Base-by-base conservation (phyloP, 495 filamentous ascomycete genomes). In the Penicillium verhagenii region DNA sequence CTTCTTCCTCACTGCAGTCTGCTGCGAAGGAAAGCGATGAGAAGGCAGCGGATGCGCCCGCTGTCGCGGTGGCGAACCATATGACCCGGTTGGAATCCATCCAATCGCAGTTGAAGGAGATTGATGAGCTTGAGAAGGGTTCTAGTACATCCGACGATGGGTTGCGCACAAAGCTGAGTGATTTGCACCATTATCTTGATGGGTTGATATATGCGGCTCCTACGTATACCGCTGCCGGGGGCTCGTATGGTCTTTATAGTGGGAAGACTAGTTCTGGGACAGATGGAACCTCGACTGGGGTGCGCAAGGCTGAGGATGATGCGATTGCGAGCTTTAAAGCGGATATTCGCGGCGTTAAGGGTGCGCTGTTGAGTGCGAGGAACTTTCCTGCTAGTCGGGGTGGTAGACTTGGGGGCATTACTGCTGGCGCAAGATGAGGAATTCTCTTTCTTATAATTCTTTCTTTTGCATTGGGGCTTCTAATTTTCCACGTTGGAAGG, bases 301-400 rank as follows among this genome's bases (percentile, higher is more conserved):
- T 62, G 58, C 75, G 49, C 25, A 76, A 82, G 72, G 73, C 72
- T 57, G 82, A 86, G 63, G 80, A 92, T 33, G 93, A 96, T 66
- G 88, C 86, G 57, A 86, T 96, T 54, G 80, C 82, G 24, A 82
- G 78, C 64, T 82, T 95, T 14, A 92, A 88, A 72, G 81, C 86
- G 20, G 90, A 95, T 65, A 96, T 98, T 55, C 77, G 91, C 47
- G 82, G 90, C 57, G 84, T 97, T n/a, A 98, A 98, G 78, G 93
- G 94, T 16, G 87, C 92, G 43, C 74, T 98, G 68, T 63, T 98
- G 66, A 93, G 86, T 76, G 85, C 92, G 16, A 78, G 85, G 56
- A 85, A 84, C 58, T 86, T 86, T 53, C 83, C 83, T 26, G 65
- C 79, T 16, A 69, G 76, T 53, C 63, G 64, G 37, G 70, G 63